These are phyloP conservation scores for Salix koriyanagi DNA, from an alignment of 345 rosid species.

Conservation along the genomic window DNA sequence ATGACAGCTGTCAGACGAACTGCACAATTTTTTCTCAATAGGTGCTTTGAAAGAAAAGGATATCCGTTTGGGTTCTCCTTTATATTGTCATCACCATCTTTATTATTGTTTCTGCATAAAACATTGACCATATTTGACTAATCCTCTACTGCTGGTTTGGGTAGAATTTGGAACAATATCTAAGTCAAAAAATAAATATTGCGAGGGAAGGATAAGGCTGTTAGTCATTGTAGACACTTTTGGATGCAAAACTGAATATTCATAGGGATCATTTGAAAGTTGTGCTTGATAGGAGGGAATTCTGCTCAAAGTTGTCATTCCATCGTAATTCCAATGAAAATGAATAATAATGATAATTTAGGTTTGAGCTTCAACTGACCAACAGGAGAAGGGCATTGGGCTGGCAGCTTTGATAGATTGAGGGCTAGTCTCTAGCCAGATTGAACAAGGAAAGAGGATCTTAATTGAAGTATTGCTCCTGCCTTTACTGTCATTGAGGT, in stretches of 20 bases:
- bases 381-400: not conserved
- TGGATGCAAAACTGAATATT: not conserved
- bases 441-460: not conserved
- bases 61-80: not conserved
- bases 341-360: not conserved
- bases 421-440: not conserved
- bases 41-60: conserved; percentile 36
- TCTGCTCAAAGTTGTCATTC: not conserved
- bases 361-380: not conserved
- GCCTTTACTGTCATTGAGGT: not conserved
- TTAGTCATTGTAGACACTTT: not conserved
- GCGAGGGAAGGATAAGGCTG: not conserved
- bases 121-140: not conserved
- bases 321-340: not conserved
- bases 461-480: not conserved
- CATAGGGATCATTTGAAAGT: not conserved
- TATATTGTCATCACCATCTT: not conserved
- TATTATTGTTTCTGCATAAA: not conserved
- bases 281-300: not conserved
- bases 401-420: not conserved
- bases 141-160: not conserved
- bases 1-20: conserved; percentile 94
- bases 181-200: not conserved
- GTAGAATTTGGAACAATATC: not conserved
- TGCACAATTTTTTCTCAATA: conserved; percentile 87